Base-by-base conservation (phyloP, 129 eudicot genomes). In the Smallanthus sonchifolius region DNA sequence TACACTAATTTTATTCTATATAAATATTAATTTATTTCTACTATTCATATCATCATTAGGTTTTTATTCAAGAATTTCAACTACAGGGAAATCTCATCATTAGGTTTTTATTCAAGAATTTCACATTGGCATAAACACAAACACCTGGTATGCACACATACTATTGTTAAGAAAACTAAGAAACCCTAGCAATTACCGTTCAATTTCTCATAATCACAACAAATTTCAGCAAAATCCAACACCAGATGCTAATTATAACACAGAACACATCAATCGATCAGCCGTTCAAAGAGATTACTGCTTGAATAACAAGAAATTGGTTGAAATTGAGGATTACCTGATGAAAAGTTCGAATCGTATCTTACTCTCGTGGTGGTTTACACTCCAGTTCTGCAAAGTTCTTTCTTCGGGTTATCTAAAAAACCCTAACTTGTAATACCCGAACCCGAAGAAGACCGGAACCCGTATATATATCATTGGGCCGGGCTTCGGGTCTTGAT, bases 281-380 rank as follows among this genome's bases (percentile, higher is more conserved):
- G 32, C 30, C 48, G 5, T 79, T 65, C 16, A 39, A 71, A 24
- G 7, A 55, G 38, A 63, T 28, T 63, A 39, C 34, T 13, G 17
- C 2, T 70, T 61, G 7, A 56, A 39, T 17, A 37, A 35, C 20
- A 36, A 19, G 42, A 76, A 76, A 48, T 6, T 16, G 34, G 4
- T 24, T 3, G 30, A 32, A 51, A 51, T 40, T 10, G 7, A 65
- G 45, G 39, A 38, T 65, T 66, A 66, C 80, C 80, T 75, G 73
- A 38, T 11, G 16, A 37, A 72, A 10, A 36, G n/a, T n/a, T n/a
- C n/a, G n/a, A n/a, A n/a, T 75, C 32, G 66, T 75, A 66, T 75
- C 66, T n/a, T n/a, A n/a, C n/a, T n/a, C n/a, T 54, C 42, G 72
- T 51, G 80, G n/a, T 75, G 73, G 67, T 15, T 9, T 14, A 65